phyloP scores from a whole-genome alignment of 495 filamentous ascomycete species.

The Immersiella caudata region DNA sequence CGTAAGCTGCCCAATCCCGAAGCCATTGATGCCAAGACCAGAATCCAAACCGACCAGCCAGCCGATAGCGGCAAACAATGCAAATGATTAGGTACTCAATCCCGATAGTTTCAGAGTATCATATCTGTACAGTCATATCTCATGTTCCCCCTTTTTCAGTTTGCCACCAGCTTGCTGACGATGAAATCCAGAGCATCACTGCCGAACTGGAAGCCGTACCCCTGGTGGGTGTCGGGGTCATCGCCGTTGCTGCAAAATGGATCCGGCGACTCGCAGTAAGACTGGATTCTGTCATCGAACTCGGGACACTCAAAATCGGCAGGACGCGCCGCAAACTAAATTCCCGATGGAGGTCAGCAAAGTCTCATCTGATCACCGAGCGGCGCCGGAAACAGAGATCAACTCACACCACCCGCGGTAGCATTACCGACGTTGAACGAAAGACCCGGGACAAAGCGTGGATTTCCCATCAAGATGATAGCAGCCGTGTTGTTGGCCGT shows the following conservation, averaged over 20 bases:
- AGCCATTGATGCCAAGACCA: background rate
- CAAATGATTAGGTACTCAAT: background rate
- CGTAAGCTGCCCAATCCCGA: background rate
- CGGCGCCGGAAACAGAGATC: background rate
- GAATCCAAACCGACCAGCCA: background rate
- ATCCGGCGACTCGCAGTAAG: conserved; percentile 62
- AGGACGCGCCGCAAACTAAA: conserved; percentile 60
- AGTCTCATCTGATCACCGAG: background rate
- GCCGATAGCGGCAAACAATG: background rate
- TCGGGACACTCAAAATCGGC: conserved; percentile 54
- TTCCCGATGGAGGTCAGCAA: conserved; percentile 6
- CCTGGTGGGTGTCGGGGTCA: conserved; percentile 56
- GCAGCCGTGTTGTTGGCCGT: conserved; percentile 56
- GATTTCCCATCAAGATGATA: conserved; percentile 63
- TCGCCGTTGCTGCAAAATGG: conserved; percentile 65
- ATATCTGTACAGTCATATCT: background rate
- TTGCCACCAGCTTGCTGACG: conserved; percentile 45
- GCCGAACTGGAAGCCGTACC: conserved; percentile 60
- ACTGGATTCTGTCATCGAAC: conserved; percentile 54
- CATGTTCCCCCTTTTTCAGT: background rate
- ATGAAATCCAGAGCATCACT: conserved; percentile 55
- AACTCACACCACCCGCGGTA: conserved; percentile 55
- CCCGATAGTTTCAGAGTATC: no score
- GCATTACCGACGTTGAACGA: conserved; percentile 62
- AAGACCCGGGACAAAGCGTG: conserved; percentile 53